Conservation (phyloP, 2,329 filamentous ascomycete species). For the Phoma sp. region DNA sequence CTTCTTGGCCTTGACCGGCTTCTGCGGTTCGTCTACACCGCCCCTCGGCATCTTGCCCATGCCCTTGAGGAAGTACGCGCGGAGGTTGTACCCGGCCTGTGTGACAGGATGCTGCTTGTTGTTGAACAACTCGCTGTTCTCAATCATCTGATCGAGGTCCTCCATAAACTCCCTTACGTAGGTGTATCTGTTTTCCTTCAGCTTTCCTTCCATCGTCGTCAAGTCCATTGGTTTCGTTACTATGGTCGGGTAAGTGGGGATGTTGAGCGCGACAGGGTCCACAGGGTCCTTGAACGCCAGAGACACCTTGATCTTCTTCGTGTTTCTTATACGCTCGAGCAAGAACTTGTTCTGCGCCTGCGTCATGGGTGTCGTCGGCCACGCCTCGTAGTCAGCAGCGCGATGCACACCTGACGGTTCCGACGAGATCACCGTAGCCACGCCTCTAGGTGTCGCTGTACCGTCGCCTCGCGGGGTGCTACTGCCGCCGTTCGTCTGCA, state of each 20-base stretch:
- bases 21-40: constrained; percentile 58
- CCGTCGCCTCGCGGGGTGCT: constrained; percentile 32
- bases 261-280: constrained; percentile 72
- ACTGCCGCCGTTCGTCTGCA: constrained; percentile 16
- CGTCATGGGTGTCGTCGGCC: constrained; percentile 53
- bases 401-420: constrained; percentile 40
- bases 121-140: constrained; percentile 84
- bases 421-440: constrained; percentile 38
- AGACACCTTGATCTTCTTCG: constrained; percentile 88
- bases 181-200: constrained; percentile 73
- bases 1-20: constrained; percentile 63
- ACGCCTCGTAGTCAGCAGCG: constrained; percentile 42
- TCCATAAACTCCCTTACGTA: constrained; percentile 74
- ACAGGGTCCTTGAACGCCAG: constrained; percentile 79
- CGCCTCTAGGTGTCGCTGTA: constrained; percentile 24
- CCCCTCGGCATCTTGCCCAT: constrained; percentile 66
- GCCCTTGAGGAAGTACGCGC: constrained; percentile 65
- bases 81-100: constrained; percentile 66
- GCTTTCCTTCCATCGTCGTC: constrained; percentile 77
- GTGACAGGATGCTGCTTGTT: constrained; percentile 78
- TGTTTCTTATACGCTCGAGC: constrained; percentile 69
- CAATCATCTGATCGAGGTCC: constrained; percentile 78
- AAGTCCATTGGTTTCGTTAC: constrained; percentile 87
- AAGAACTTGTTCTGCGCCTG: constrained; percentile 67
- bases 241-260: constrained; percentile 75